Conservation (phyloP, 1,139 yeast genomes). For the Geotrichum citri-aurantii region DNA sequence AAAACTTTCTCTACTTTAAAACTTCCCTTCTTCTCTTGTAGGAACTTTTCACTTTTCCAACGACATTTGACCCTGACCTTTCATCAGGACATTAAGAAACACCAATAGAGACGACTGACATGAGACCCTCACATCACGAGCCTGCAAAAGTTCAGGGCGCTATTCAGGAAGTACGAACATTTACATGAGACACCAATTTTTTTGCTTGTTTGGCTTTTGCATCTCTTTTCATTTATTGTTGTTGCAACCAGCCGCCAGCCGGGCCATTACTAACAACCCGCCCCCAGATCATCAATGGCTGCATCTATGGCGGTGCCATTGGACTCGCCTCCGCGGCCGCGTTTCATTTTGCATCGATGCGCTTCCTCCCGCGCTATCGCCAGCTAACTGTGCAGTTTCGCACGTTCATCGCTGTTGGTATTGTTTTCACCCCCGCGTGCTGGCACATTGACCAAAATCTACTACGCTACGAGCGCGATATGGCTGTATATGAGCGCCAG, state of each 20-base stretch:
- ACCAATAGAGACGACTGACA: conserved; percentile 5
- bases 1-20: background rate
- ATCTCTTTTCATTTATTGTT: background rate
- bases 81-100: background rate
- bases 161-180: conserved; percentile 26
- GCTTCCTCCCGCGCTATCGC: conserved; percentile 28
- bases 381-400: conserved; percentile 29
- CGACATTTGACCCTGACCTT: background rate
- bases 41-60: background rate
- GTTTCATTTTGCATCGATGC: conserved; percentile 21
- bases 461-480: conserved; percentile 26
- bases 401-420: conserved; percentile 29
- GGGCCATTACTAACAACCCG: background rate
- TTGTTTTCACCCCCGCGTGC: conserved; percentile 29
- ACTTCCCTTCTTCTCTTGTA: background rate
- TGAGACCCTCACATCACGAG: conserved; percentile 33
- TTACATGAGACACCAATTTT: no score
- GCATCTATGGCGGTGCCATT: conserved; percentile 26
- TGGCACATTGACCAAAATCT: conserved; percentile 28
- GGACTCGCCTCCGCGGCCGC: conserved; percentile 27
- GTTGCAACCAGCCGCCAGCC: background rate
- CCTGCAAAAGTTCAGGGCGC: conserved; percentile 32
- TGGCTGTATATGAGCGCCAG: conserved; percentile 23
- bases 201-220: background rate
- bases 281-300: conserved; percentile 26